Evolutionary conservation across 2,329 filamentous ascomycete genomes (phyloP), one percentile per base, ranked within the genome.

Genomic region (Talaromyces verruculosus): DNA sequence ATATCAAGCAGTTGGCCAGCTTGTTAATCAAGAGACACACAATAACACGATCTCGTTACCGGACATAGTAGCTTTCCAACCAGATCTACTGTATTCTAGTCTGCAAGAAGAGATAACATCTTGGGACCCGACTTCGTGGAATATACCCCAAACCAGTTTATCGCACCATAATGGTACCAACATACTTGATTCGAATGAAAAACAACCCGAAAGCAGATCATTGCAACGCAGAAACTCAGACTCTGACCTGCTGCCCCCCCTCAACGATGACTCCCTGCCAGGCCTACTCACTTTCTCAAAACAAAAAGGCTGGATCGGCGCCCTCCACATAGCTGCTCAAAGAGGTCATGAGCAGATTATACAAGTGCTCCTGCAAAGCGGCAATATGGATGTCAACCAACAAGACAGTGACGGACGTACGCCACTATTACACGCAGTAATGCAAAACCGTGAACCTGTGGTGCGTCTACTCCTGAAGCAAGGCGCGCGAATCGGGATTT

Each of bases 341-440:
- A 51, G 22, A 30, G 63, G 63, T 17, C 28, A 64, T n/a, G 53
- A 64, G 51, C 63, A 47, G 22, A 64, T 64, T n/a, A 17, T 64
- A 13, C 63, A 41, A 8, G 41, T 49, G 41, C 22, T 64, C 10
- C 19, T 62, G 7, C 30, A 35, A 25, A 35, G 41, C 5, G 33
- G 43, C 39, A 49, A 51, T 43, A 58, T 59, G 39, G 64, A 65
- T 28, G 13, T 53, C 58, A 61, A 65, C 19, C 17, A 61, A 25
- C 64, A 61, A 19, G 64, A 69, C 62, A 62, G 47, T 11, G 43
- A 47, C 19, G 43, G 43, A 2, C 43, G 43, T 4, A 47, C 43
- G 3, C 43, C 43, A 22, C 43, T 47, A 13, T 22, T 47, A 10
- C 43, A 47, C 19, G 43, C 43, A 22, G 43, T 11, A 11, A 47